Base-by-base conservation (phyloP, 202 grass and related monocot species). In the Musa balbisiana region DNA sequence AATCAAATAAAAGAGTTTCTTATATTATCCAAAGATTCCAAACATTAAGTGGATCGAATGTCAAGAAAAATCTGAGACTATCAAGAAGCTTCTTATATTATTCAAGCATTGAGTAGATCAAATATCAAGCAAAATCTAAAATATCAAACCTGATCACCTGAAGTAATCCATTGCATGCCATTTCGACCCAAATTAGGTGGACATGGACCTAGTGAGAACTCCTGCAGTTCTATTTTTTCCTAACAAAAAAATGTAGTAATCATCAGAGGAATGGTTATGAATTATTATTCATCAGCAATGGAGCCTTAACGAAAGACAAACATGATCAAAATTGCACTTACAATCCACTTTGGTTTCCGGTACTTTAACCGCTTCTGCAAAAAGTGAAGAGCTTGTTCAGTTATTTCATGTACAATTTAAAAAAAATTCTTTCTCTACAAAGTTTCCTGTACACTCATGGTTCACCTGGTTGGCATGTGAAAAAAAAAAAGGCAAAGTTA, bases 211-310 rank as follows among this genome's bases (percentile, higher is more conserved):
- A 98, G 88, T 62, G 87, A 93, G 29, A 98, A 92, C 49, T 98
- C 95, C 72, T 90, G 95, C 79, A 98, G 80, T 85, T 98, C 95
- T 85, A 98, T 89, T 84, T 83, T 98, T 78, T 98, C 95, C 94
- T 98, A 78, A 71, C 52, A 76, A 54, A 78, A 87, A 54, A 21
- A 82, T 21, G 23, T 69, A 54, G 3, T 67, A n/a, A 10, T 63
- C 53, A 17, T 52, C 22, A 64, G 55, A 73, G 13, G 22, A 62
- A 53, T 29, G 58, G 8, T 24, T 52, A 62, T 56, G 26, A 43
- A 24, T 21, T 80, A 19, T 0, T 52, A 72, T 63, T 52, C 43
- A 4, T 83, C 54, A 83, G 52, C 53, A 80, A 64, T 55, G 74
- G 9, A 84, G 75, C 22, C 74, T 70, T 24, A 72, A 65, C 17